Evolutionary conservation across 2,329 filamentous ascomycete genomes (phyloP).

Genomic region (Cercospora berteroae): DNA sequence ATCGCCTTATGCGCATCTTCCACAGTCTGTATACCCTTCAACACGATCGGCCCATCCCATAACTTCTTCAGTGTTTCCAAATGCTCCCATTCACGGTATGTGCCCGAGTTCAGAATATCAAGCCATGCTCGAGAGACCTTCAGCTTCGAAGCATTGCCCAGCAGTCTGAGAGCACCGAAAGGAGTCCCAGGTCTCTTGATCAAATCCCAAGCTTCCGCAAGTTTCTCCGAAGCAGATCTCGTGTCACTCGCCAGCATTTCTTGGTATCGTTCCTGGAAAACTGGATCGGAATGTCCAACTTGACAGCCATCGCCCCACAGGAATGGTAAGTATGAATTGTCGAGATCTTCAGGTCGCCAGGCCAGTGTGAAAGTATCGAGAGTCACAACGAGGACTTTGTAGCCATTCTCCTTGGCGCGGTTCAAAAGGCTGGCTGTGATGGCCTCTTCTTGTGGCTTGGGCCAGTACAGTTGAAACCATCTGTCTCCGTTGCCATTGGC

Average conservation of each 20-base stretch:
- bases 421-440: constrained; percentile 63
- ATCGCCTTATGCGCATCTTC: constrained; percentile 50
- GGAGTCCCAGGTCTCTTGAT: constrained; percentile 39
- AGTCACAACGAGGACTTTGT: constrained; percentile 66
- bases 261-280: constrained; percentile 55
- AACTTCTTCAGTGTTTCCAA: constrained; percentile 57
- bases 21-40: constrained; percentile 59
- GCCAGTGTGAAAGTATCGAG: constrained; percentile 68
- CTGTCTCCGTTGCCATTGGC: constrained; percentile 51
- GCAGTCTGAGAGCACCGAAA: constrained; percentile 35
- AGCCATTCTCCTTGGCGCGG: constrained; percentile 62
- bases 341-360: constrained; percentile 57
- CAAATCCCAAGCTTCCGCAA: constrained; percentile 40
- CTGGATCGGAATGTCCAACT: constrained; percentile 57
- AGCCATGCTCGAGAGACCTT: constrained; percentile 41
- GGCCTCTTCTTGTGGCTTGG: constrained; percentile 59
- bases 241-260: constrained; percentile 41
- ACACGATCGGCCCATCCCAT: constrained; percentile 64
- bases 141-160: constrained; percentile 37
- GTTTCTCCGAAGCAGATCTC: constrained; percentile 35
- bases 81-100: constrained; percentile 56
- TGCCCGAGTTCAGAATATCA: constrained; percentile 37
- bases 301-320: constrained; percentile 50
- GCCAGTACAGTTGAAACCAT: constrained; percentile 61
- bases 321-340: constrained; percentile 27